A percentile compares a stretch with the other conserved stretches of the same genome.
Conservation (phyloP, 73 alveolate genomes). For the Stentor coeruleus region DNA sequence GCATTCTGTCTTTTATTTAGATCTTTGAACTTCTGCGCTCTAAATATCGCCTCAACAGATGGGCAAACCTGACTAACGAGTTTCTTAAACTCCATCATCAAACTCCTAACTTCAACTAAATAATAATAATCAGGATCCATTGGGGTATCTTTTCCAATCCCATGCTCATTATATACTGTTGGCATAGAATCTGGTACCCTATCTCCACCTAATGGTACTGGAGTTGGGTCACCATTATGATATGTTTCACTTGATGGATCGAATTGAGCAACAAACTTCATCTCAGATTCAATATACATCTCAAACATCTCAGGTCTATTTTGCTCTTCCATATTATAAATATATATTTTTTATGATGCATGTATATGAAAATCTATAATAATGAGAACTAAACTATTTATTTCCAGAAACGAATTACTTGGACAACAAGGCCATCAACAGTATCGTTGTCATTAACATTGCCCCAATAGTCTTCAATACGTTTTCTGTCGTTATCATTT, state of each 20-base stretch:
- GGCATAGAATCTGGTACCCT: constrained; percentile 42
- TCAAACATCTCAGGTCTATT: not conserved
- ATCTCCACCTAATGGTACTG: constrained; percentile 43
- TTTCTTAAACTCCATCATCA: not conserved
- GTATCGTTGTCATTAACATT: constrained; percentile 36
- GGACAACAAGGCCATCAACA: constrained; percentile 23
- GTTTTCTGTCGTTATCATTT: constrained; percentile 56
- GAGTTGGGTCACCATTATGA: constrained; percentile 44
- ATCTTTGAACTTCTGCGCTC: constrained; percentile 15
- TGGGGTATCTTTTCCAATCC: constrained; percentile 11
- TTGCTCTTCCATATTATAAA: too few species aligned
- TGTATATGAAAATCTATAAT: not conserved
- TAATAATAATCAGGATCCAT: constrained; percentile 22
- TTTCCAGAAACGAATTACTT: constrained; percentile 25
- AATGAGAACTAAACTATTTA: not conserved
- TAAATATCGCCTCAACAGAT: not conserved
- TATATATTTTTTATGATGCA: too few species aligned
- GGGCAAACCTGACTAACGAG: constrained; percentile 12
- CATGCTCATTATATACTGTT: not conserved
- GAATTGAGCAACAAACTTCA: constrained; percentile 31
- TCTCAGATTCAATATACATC: constrained; percentile 28
- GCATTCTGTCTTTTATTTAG: not conserved
- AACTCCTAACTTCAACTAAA: not conserved
- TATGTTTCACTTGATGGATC: constrained; percentile 30
- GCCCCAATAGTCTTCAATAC: constrained; percentile 65